phyloP scores from a whole-genome alignment of 805 yeast genomes.

The Saccharomycopsis olivae region DNA sequence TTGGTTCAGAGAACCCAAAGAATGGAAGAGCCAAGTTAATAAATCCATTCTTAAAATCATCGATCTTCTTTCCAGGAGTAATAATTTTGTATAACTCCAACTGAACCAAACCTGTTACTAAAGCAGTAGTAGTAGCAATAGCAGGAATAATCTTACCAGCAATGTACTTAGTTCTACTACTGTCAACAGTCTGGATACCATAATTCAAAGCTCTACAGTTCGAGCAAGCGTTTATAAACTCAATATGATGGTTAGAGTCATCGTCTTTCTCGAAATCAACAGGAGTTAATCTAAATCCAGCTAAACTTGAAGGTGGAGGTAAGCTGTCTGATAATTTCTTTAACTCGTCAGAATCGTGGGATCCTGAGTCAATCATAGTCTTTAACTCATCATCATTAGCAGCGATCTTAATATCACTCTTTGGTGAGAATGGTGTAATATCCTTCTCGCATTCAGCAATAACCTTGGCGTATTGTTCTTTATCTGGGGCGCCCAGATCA shows the following conservation, averaged over 20 bases:
- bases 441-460: conserved; percentile 31
- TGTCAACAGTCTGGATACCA: conserved; percentile 79
- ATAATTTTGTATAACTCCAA: conserved; percentile 86
- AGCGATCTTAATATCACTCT: conserved; percentile 68
- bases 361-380: conserved; percentile 56
- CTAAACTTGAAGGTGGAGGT: conserved; percentile 82
- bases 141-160: conserved; percentile 99
- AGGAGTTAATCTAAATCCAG: conserved; percentile 80
- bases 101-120: conserved; percentile 91
- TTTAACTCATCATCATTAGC: conserved; percentile 60
- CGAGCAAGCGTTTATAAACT: conserved; percentile 91
- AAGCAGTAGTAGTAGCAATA: conserved; percentile 97
- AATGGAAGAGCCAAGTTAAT: conserved; percentile 89
- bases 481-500: conserved; percentile 39
- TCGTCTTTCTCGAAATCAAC: conserved; percentile 98
- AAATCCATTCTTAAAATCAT: conserved; percentile 86
- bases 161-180: conserved; percentile 84
- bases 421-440: conserved; percentile 62
- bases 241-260: conserved; percentile 92
- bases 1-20: conserved; percentile 94
- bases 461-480: conserved; percentile 40
- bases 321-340: conserved; percentile 61
- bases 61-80: conserved; percentile 63
- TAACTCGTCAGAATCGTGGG: conserved; percentile 52
- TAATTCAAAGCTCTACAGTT: conserved; percentile 93